Evolutionary conservation across 352 stramenopile genomes (phyloP).

Genomic region (Bremia lactucae): DNA sequence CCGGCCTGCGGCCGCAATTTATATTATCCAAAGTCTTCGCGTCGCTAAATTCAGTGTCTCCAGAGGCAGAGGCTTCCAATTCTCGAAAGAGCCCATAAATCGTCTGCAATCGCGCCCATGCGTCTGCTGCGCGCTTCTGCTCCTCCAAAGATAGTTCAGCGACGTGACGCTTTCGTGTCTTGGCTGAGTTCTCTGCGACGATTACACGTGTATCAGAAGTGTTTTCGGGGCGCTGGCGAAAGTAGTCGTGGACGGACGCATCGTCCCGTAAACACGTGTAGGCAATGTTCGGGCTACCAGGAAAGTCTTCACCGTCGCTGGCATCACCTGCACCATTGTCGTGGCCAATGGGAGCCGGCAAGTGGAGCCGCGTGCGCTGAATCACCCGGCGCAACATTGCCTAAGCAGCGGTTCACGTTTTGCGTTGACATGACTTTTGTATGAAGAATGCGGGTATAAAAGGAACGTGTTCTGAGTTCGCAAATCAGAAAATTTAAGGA

Average conservation of each 20-base stretch:
- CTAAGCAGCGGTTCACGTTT: constrained; percentile 6
- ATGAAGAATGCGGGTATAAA: too few relatives aligned
- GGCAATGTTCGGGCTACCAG: constrained; percentile 29
- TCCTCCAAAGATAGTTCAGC: constrained; percentile 30
- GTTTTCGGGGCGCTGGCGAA: constrained; percentile 19
- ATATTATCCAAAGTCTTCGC: constrained; percentile 6
- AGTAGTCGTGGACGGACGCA: constrained; percentile 16
- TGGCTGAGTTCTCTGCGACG: constrained; percentile 1
- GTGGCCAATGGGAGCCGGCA: constrained; percentile 45
- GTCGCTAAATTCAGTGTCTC: constrained; percentile 15
- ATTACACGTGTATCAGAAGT: constrained; percentile 18
- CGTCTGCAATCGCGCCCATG: constrained; percentile 43
- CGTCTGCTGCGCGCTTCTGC: constrained; percentile 36
- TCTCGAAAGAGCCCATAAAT: constrained; percentile 53
- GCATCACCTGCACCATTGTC: constrained; percentile 32
- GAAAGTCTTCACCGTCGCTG: constrained; percentile 16
- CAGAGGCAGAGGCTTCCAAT: constrained; percentile 17
- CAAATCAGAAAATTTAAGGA: too few relatives aligned
- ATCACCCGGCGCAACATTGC: constrained; percentile 54
- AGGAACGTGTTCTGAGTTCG: too few relatives aligned
- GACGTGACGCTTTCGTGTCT: constrained; percentile 8
- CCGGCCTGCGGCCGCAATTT: neutral
- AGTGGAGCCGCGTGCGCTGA: constrained; percentile 39
- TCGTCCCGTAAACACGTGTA: constrained; percentile 29
- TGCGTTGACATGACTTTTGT: constrained; percentile 3